Percentiles rank a stretch among this genome's conserved stretches.
phyloP scores from a whole-genome alignment of 371 early-diverging fungal species.

The Funneliformis caledonium region DNA sequence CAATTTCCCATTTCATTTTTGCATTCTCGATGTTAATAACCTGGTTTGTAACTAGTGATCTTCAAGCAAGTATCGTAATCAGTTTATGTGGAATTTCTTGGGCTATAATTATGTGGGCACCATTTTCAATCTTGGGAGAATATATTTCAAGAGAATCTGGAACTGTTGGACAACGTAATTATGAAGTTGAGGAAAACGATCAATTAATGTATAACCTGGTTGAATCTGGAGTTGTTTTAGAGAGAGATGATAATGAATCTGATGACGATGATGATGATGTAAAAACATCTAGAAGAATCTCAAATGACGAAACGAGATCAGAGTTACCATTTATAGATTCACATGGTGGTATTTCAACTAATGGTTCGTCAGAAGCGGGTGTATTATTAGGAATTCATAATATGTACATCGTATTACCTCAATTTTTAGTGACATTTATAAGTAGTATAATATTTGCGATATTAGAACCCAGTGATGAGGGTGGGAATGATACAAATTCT shows the following conservation, averaged over 20 bases:
- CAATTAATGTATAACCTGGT: slow-evolving; percentile 32
- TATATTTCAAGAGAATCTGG: slow-evolving; percentile 54
- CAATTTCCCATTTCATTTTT: slow-evolving; percentile 68
- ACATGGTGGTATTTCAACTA: background rate
- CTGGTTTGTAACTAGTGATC: slow-evolving; percentile 55
- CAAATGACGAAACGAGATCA: background rate
- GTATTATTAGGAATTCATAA: slow-evolving; percentile 92
- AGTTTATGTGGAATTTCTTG: slow-evolving; percentile 82
- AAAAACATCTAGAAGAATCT: background rate
- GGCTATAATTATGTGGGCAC: slow-evolving; percentile 92
- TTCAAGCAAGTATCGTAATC: slow-evolving; percentile 68
- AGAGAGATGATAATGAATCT: background rate
- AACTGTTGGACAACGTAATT: slow-evolving; percentile 45
- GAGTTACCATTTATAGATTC: too few relatives aligned
- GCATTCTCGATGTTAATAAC: slow-evolving; percentile 74
- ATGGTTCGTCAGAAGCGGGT: slow-evolving; percentile 62
- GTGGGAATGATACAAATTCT: background rate
- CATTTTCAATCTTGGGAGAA: slow-evolving; percentile 91
- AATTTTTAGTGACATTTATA: slow-evolving; percentile 80
- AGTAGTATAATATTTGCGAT: slow-evolving; percentile 77
- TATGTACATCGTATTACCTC: slow-evolving; percentile 92
- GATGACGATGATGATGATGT: slow-evolving; percentile 16
- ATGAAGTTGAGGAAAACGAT: slow-evolving; percentile 12
- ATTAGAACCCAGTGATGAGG: slow-evolving; percentile 49
- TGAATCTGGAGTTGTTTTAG: background rate